phyloP scores from a whole-genome alignment of 2,329 filamentous ascomycete genomes.

The Bertia moriformis region DNA sequence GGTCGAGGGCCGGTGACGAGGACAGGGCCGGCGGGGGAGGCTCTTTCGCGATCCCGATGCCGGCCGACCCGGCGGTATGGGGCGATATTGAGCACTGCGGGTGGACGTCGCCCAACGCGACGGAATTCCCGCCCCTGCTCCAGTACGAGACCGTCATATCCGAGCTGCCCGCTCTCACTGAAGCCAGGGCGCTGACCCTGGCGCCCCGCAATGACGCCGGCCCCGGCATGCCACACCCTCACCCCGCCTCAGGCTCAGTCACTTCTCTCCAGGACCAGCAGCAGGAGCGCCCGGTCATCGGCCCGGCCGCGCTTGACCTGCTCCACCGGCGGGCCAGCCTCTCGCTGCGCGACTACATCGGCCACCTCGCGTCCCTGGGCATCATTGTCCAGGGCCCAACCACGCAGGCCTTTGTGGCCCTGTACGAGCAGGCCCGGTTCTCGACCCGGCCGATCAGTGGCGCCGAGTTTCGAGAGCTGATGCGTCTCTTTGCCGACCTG shows the following conservation, averaged over 20 bases:
- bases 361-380: conserved; percentile 51
- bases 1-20: too few relatives aligned
- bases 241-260: conserved; percentile 19
- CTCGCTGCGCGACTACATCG: conserved; percentile 67
- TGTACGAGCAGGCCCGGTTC: conserved; percentile 78
- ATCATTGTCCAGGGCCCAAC: conserved; percentile 40
- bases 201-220: conserved; percentile 42
- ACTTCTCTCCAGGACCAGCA: conserved; percentile 8
- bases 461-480: conserved; percentile 59
- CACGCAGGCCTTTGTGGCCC: conserved; percentile 47
- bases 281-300: conserved; percentile 13
- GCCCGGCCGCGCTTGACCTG: conserved; percentile 53
- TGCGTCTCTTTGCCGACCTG: conserved; percentile 72
- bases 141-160: conserved; percentile 69
- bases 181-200: conserved; percentile 81
- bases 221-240: conserved; percentile 20
- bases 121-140: conserved; percentile 52
- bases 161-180: conserved; percentile 78
- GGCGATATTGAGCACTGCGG: conserved; percentile 73
- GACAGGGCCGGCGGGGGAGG: conserved; percentile 17
- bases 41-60: conserved; percentile 22
- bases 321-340: conserved; percentile 58
- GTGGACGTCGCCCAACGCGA: conserved; percentile 68
- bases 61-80: conserved; percentile 50
- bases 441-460: conserved; percentile 56